Evolutionary conservation across 106 monocot species (phyloP), one percentile per base, ranked within the genome.

Genomic region (Platanthera guangdongensis): DNA sequence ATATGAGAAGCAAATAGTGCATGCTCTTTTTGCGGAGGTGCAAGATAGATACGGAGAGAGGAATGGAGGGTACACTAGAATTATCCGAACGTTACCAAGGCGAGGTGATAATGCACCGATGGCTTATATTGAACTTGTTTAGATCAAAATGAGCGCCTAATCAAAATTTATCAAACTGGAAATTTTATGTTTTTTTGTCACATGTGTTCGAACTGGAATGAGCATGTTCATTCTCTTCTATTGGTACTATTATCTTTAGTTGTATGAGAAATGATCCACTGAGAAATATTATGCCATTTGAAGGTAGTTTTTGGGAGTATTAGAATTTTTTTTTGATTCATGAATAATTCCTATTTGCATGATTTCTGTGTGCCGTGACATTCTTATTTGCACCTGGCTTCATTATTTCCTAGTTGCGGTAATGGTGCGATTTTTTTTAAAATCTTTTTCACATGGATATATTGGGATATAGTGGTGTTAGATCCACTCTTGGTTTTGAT

Each of bases 91-190:
- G 15, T 83, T 94, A 73, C 94, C 91, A 7, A 88, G 99, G 76
- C 77, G 94, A 63, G 99, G 94, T 30, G 99, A 99, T 49, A 99
- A 99, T 88, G 99, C 99, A 74, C 92, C 99, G 39, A 99, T 99
- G 99, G 99, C 99, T 30, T 99, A 90, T 54, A 94, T 99, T 68
- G 94, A 94, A 80, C 89, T 97, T 80, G 97, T 94, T 79, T 97
- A 93, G 91, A 90, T 86, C 78, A 79, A 52, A 65, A 32, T 10
- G 30, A 32, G 32, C 32, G 32, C 32, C 25, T 39, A 52, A 9
- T 18, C 9, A 10, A 52, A 57, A 59, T 39, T 48, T 5, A 10
- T 54, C 28, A 57, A 75, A 15, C 5, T 28, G 6, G 6, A 19
- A 1, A 60, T 60, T 60, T n/a, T 60, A 57, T 60, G 59, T 60